phyloP scores from a whole-genome alignment of 805 yeast species.

The Starmerella roubikii region DNA sequence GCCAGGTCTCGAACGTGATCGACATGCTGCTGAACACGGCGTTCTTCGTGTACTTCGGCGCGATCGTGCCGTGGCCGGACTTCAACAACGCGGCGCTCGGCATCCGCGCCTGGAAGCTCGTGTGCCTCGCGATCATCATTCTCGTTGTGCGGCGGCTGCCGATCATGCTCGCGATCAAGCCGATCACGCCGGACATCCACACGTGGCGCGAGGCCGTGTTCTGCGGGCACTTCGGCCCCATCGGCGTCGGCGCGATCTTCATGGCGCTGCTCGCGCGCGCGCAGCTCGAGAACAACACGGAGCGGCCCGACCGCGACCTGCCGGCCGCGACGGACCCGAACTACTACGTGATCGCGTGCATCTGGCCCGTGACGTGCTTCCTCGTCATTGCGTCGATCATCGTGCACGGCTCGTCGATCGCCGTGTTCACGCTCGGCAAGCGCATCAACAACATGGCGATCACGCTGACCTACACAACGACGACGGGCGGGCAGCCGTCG shows the following conservation, averaged over 20 bases:
- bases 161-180: slow-evolving; percentile 59
- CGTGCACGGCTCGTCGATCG: slow-evolving; percentile 86
- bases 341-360: slow-evolving; percentile 43
- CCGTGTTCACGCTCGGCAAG: slow-evolving; percentile 63
- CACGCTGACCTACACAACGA: slow-evolving; percentile 60
- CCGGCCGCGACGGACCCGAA: slow-evolving; percentile 39
- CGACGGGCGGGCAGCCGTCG: slow-evolving; percentile 47
- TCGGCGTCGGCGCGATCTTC: slow-evolving; percentile 87
- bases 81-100: slow-evolving; percentile 53
- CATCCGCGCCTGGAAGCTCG: slow-evolving; percentile 62
- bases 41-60: slow-evolving; percentile 80
- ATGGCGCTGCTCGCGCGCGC: slow-evolving; percentile 69
- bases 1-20: slow-evolving; percentile 81
- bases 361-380: slow-evolving; percentile 80
- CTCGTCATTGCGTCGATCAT: slow-evolving; percentile 67
- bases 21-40: slow-evolving; percentile 72
- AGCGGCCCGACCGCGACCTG: slow-evolving; percentile 40
- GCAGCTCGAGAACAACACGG: slow-evolving; percentile 46
- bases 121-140: slow-evolving; percentile 59
- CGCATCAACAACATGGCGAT: slow-evolving; percentile 84
- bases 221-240: slow-evolving; percentile 93
- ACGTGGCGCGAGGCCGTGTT: slow-evolving; percentile 89
- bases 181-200: slow-evolving; percentile 72
- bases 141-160: slow-evolving; percentile 72
- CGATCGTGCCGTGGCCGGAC: slow-evolving; percentile 77